Evolutionary conservation across 2,329 filamentous ascomycete genomes (phyloP).

Genomic region (Arthrinium phaeospermum): DNA sequence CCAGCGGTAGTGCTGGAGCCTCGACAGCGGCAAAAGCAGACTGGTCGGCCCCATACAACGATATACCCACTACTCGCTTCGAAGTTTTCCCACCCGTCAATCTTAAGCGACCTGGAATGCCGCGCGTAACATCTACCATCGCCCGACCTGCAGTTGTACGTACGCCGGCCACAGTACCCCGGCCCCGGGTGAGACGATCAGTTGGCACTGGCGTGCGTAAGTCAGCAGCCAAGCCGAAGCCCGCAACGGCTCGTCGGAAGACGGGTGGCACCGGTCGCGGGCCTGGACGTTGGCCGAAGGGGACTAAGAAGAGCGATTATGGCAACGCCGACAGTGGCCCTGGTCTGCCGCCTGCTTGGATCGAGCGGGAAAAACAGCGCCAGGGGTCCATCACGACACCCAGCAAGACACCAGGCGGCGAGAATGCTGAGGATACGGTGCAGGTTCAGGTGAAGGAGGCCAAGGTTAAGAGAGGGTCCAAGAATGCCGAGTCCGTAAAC

Average conservation of each 20-base stretch:
- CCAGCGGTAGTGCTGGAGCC: background rate
- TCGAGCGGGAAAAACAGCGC: slow-evolving; percentile 38
- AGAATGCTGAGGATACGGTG: slow-evolving; percentile 38
- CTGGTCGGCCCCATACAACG: slow-evolving; percentile 56
- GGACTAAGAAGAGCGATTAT: slow-evolving; percentile 71
- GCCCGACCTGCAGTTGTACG: slow-evolving; percentile 34
- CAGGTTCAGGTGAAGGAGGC: slow-evolving; percentile 46
- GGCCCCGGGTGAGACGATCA: slow-evolving; percentile 45
- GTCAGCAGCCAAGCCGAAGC: slow-evolving; percentile 48
- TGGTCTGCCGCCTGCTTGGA: slow-evolving; percentile 65
- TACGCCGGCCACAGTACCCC: slow-evolving; percentile 39
- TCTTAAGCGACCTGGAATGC: slow-evolving; percentile 51
- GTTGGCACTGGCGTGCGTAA: slow-evolving; percentile 37
- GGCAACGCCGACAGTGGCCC: slow-evolving; percentile 70
- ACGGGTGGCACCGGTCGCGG: slow-evolving; percentile 68
- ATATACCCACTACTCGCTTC: slow-evolving; percentile 74
- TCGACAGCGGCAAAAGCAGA: background rate
- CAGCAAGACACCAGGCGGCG: slow-evolving; percentile 22
- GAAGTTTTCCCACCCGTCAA: slow-evolving; percentile 76
- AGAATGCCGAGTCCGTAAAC: slow-evolving; percentile 31
- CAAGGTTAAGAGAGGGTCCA: slow-evolving; percentile 36
- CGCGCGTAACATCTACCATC: slow-evolving; percentile 49
- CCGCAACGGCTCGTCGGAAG: slow-evolving; percentile 55
- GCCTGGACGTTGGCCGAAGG: slow-evolving; percentile 70
- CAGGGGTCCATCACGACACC: background rate